Evolutionary conservation across 2,329 filamentous ascomycete species (phyloP), one percentile per base, ranked within the genome.

Genomic region (Penicillium janthinellum): DNA sequence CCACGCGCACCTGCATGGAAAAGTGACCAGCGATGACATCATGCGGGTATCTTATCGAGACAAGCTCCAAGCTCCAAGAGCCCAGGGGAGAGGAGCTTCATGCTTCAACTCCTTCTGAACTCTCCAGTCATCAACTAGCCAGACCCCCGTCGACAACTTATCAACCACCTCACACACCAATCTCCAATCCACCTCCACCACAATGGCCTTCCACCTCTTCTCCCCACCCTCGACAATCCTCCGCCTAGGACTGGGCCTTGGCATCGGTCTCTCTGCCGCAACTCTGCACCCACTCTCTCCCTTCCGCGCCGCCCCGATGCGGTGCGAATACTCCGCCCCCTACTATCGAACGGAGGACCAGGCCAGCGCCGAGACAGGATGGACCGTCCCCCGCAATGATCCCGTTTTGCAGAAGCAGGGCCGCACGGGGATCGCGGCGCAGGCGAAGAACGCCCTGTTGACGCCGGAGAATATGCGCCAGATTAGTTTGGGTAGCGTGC

Each of bases 401-500:
- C 59, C 68, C 8, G 6, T 58, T 10, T 38, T 66, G 11, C 62
- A 62, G 54, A 72, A 74, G 61, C 68, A 76, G 60, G 65, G 68
- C 34, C 58, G 41, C 3, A 69, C 70, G 8, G 54, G 58, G 2
- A 54, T 62, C 8, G 53, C 51, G 11, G 34, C 35, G 15, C 58
- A 61, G 38, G 50, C 53, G 1, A 56, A 53, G 10, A 61, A 52
- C 41, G 64, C 70, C 5, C 60, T 75, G n/a, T 52, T 76, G 57
- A 74, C 69, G 11, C 68, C 71, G 17, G 68, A 68, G 25, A 76
- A 72, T 38, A 77, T 80, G 67, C 75, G 75, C 15, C 78, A 81
- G 66, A 71, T 81, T 48, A 80, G 77, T 63, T 48, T 81, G 56
- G 79, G 79, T 1, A 79, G 78, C 60, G 75, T 81, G 8, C 62